Conservation (phyloP, 2,329 filamentous ascomycete genomes). For the Alternaria ethzedia region DNA sequence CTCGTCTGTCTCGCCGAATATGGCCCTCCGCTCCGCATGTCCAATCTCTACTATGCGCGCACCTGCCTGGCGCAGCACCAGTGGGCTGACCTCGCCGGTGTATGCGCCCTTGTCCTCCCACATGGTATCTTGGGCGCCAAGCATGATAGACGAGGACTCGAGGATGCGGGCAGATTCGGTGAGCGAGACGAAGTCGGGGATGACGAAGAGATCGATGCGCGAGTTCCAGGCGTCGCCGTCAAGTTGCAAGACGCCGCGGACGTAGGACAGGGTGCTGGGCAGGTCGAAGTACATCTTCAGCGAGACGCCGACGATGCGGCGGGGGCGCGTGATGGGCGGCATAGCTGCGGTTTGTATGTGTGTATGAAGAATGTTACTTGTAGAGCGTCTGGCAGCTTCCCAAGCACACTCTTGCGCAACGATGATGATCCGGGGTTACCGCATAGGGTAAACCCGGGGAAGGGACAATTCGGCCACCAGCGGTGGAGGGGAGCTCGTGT, state of each 20-base stretch:
- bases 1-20: conserved; percentile 78
- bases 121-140: conserved; percentile 80
- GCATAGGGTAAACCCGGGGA: conserved; percentile 6
- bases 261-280: conserved; percentile 62
- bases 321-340: conserved; percentile 50
- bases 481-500: conserved; percentile 1
- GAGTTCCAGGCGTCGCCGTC: conserved; percentile 61
- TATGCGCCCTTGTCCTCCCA: conserved; percentile 74
- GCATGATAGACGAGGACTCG: conserved; percentile 59
- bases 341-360: conserved; percentile 19
- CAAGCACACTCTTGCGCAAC: not conserved
- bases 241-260: conserved; percentile 51
- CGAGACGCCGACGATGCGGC: conserved; percentile 74
- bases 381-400: too few species aligned
- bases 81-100: conserved; percentile 78
- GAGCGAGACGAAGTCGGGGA: conserved; percentile 78
- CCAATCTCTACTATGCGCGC: conserved; percentile 78
- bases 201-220: conserved; percentile 73
- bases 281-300: conserved; percentile 83
- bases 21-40: conserved; percentile 76
- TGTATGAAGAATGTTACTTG: not conserved
- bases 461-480: not conserved
- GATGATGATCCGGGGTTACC: conserved; percentile 5
- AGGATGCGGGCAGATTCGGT: conserved; percentile 59
- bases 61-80: conserved; percentile 70